Base-by-base conservation (phyloP, 768 basidiomycete species). In the Brasilioporus rufonigricans region DNA sequence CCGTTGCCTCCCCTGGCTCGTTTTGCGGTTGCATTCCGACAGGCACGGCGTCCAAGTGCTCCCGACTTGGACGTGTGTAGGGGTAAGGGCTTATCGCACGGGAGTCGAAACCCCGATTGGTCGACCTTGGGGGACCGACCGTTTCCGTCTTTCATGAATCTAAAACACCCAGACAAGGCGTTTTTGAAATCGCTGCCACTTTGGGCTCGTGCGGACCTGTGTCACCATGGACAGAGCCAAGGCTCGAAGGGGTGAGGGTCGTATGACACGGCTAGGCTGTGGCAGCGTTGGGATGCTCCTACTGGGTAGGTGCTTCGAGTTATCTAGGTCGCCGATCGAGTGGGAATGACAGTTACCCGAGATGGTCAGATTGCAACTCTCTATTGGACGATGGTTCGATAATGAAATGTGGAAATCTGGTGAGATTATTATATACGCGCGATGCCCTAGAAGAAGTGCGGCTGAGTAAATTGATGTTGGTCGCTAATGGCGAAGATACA, bases 51-150 rank as follows among this genome's bases (percentile, higher is more conserved):
- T 35, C n/a, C n/a, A n/a, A n/a, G n/a, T 39, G 18, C 10, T 38
- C 23, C n/a, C 39, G 24, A 39, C 48, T 26, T 19, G 35, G 18
- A 10, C n/a, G 33, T 26, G 48, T 18, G 16, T 4, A 47, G 10
- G 23, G 9, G 27, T 10, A 8, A n/a, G 38, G 45, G 54, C 53
- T 57, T 64, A 51, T 56, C 54, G 55, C 40, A 23, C 47, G 44
- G 13, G 29, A 24, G 18, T 24, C 40, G 57, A 59, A 59, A 59
- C 50, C n/a, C n/a, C n/a, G n/a, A n/a, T n/a, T n/a, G n/a, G n/a
- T n/a, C n/a, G n/a, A n/a, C n/a, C n/a, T n/a, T n/a, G n/a, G n/a
- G 38, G n/a, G 12, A 32, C 31, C 33, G 33, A 18, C 29, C 2
- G 32, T 14, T 19, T 43, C 19, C 7, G n/a, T 44, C 47, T 36